phyloP scores from a whole-genome alignment of 345 rosid species.

The Hibiscus mutabilis region DNA sequence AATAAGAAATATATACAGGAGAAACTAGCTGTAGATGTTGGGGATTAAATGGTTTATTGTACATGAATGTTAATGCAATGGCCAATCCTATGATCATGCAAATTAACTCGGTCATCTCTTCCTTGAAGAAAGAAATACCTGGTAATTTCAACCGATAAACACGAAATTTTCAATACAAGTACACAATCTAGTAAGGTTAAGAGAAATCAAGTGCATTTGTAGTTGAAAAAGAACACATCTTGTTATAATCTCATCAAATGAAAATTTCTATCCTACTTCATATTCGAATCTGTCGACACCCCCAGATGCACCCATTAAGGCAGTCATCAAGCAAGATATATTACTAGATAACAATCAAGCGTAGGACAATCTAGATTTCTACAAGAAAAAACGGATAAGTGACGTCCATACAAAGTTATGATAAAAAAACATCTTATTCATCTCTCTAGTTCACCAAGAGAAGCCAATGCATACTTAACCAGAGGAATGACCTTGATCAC shows the following conservation, averaged over 20 bases:
- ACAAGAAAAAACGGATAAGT: no score
- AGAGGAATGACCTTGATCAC: conserved; percentile 15
- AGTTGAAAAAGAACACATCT: background rate
- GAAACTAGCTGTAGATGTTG: no score
- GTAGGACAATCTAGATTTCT: background rate
- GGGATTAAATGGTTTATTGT: no score
- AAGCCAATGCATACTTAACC: background rate
- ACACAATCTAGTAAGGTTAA: background rate
- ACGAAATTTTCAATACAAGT: background rate
- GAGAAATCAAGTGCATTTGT: background rate
- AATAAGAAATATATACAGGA: background rate
- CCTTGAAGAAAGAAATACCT: no score
- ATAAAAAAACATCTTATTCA: background rate
- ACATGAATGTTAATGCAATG: no score
- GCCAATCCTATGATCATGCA: no score
- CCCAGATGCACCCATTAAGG: background rate
- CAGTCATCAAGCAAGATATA: background rate
- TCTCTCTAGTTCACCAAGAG: background rate
- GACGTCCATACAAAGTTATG: no score
- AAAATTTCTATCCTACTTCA: no score
- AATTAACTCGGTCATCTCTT: no score
- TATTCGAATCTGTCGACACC: no score
- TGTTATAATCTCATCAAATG: background rate
- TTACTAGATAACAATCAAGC: background rate
- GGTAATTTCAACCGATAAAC: no score